Evolutionary conservation across 352 stramenopile species (phyloP), one percentile per base, ranked within the genome.

Genomic region (Phytophthora syringae): DNA sequence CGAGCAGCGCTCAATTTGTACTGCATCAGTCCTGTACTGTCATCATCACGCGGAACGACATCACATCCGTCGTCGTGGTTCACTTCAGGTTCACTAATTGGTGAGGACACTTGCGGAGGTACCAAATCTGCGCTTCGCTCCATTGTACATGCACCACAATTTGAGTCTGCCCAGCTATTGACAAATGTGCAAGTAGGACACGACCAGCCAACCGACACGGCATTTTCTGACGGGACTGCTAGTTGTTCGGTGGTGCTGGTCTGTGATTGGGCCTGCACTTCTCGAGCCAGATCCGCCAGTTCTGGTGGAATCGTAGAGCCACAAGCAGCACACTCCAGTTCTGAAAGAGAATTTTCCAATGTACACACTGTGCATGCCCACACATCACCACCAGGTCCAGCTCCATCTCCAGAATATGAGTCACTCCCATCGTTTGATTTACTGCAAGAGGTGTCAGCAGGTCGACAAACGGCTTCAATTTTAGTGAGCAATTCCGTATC

Each of bases 301-400:
- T 85, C 76, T 1, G 67, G 67, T 15, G 82, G 82, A 28, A 91
- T 89, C 0, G 79, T 70, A 18, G 80, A 90, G 1, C 82, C 79
- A 20, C 82, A 92, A 4, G 82, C 82, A n/a, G 74, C 82, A 39
- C 82, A 92, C 51, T 89, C 80, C 21, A 69, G 58, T 39, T 92
- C 82, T 6, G 56, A 54, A 28, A 88, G 58, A 18, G 70, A 60
- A 40, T 93, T 93, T 60, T 93, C 85, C 7, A 91, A 67, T 7
- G 85, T 93, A 49, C 85, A 93, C 10, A 90, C 74, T 20, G 52
- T 67, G 43, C 85, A 93, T 0, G 72, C 65, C 85, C 85, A 93
- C 39, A 88, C 70, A 7, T 73, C 60, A 30, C 76, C 76, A 24
- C 66, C 64, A 18, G 62, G 53, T 20, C 52, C 22, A 13, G 36